Percentiles rank a stretch among this genome's conserved stretches.
Evolutionary conservation across 345 rosid genomes (phyloP).

Genomic region (Eutrema heterophyllum): DNA sequence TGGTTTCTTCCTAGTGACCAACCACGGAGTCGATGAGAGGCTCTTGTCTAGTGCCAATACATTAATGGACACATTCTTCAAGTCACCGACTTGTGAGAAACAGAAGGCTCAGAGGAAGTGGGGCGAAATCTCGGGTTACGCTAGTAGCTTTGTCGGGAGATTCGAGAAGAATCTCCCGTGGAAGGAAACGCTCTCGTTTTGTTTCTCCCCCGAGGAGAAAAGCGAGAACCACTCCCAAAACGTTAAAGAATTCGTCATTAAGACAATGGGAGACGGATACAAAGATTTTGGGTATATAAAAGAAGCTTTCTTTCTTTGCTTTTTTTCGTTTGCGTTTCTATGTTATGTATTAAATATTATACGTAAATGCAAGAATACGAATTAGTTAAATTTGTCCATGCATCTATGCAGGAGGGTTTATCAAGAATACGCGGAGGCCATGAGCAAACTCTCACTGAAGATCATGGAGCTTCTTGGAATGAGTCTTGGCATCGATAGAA

Average conservation of each 20-base stretch:
- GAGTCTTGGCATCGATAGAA: neutral
- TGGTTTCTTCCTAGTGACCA: slow-evolving; percentile 8
- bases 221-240: neutral
- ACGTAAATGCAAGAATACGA: neutral
- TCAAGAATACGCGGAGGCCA: neutral
- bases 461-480: slow-evolving; percentile 5
- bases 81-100: neutral
- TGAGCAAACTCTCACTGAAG: slow-evolving; percentile 1
- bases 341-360: neutral
- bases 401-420: neutral
- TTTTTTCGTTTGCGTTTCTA: neutral
- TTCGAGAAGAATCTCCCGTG: neutral
- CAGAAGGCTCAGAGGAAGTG: neutral
- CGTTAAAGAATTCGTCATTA: neutral
- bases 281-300: neutral
- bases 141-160: slow-evolving; percentile 9
- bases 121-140: neutral
- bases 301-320: neutral
- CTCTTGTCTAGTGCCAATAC: neutral
- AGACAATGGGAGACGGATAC: neutral
- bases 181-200: neutral
- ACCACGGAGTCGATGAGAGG: slow-evolving; percentile 7
- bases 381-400: neutral
- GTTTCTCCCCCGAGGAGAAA: neutral
- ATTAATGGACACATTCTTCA: neutral